Base-by-base conservation (phyloP, 1,139 yeast species). In the Blastobotrys buckinghamii region DNA sequence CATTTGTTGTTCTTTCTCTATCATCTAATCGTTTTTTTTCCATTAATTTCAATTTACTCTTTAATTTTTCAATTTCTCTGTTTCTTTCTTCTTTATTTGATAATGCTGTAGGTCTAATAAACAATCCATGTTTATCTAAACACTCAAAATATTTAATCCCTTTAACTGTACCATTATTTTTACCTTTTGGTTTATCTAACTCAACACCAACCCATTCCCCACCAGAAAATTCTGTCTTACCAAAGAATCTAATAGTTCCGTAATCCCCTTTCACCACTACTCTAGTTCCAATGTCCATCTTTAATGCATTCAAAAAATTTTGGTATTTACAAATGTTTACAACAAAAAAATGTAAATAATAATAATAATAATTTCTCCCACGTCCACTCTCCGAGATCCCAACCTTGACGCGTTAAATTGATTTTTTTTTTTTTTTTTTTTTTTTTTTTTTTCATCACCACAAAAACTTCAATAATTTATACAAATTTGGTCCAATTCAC, bases 161-260 rank as follows among this genome's bases (percentile, higher is more conserved):
- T 27, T 79, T 71, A 0, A 89, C 79, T 1, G 81, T 68, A 0
- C 97, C 97, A 59, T 89, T 78, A 59, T 90, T 88, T 64, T 82
- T 85, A 1, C 97, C 97, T 0, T 60, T 61, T 0, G 84, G 78
- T 10, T 69, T 68, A 27, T 77, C 79, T 34, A 88, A 71, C 57
- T 83, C 88, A 5, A 90, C 72, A 0, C 97, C 97, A 10, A 82
- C 72, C 97, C 97, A 90, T 2, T 59, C 61, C 0, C 82, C 82
- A 0, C 76, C 69, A 1, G 81, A 75, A 62, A 78, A 78, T 49
- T 70, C 56, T 0, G 82, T 76, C 7, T 60, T 47, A 2, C 82
- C 82, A 12, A 72, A 51, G 55, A 59, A 78, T 45, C 73, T 47
- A 12, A 63, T 52, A 1, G 50, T 47, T 1, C 65, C 67, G 13